Evolutionary conservation across 306 rosid genomes (phyloP).

Genomic region (Lablab purpureus): DNA sequence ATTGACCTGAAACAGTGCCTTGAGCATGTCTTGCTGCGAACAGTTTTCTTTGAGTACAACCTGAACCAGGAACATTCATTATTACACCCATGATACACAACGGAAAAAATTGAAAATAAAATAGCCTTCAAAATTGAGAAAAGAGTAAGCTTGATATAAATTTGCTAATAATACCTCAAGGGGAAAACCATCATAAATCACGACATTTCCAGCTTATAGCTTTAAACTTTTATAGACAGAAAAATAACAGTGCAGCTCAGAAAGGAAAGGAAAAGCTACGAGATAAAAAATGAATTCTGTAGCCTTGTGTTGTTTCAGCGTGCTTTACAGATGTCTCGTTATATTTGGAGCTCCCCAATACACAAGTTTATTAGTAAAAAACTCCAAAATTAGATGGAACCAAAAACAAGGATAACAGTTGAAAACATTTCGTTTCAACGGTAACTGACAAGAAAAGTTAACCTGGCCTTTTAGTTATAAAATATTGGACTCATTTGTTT

Average conservation of each 20-base stretch:
- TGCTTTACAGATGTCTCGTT: not conserved
- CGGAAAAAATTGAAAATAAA: slow-evolving; percentile 1
- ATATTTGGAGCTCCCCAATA: not conserved
- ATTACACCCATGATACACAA: slow-evolving; percentile 31
- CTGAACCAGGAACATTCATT: slow-evolving; percentile 55
- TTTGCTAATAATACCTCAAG: not conserved
- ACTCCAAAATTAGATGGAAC: not conserved
- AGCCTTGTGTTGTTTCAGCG: not conserved
- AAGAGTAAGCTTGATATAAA: slow-evolving; percentile 5
- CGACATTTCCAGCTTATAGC: not conserved
- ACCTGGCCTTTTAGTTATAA: too few relatives aligned
- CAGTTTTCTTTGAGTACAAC: slow-evolving; percentile 85
- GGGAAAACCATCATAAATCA: not conserved
- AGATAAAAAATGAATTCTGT: not conserved
- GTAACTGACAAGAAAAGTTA: too few relatives aligned
- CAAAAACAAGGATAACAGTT: slow-evolving; percentile 10
- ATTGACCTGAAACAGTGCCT: slow-evolving; percentile 88
- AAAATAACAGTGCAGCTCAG: slow-evolving; percentile 9
- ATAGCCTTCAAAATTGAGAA: not conserved
- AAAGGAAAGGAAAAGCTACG: not conserved
- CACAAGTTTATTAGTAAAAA: not conserved
- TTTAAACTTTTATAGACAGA: not conserved
- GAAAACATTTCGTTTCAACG: not conserved
- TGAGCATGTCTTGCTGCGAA: slow-evolving; percentile 84
- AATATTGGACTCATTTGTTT: too few relatives aligned